A percentile compares a stretch with the other conserved stretches of the same genome.
Evolutionary conservation across 2,329 filamentous ascomycete species (phyloP).

Genomic region (Tolypocladium guangdongense): DNA sequence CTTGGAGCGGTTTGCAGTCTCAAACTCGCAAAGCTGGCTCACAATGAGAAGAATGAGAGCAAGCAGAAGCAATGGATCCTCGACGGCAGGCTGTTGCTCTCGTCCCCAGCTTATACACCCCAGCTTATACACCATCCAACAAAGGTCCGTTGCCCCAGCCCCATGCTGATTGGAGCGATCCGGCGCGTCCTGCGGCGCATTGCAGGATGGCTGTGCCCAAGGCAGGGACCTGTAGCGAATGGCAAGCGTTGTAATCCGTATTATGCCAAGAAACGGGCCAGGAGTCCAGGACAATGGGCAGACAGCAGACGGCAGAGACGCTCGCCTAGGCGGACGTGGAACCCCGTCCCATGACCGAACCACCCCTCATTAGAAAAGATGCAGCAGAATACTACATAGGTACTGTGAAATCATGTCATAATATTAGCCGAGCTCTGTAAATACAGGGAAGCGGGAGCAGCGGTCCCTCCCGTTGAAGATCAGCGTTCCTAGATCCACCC

Average conservation of each 20-base stretch:
- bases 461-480: neutral
- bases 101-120: no score
- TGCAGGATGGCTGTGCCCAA: no score
- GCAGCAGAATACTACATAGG: neutral
- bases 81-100: no score
- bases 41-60: no score
- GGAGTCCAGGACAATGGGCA: no score
- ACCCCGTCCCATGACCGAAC: neutral
- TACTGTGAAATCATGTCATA: neutral
- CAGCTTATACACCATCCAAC: neutral
- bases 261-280: no score
- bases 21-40: neutral
- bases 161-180: neutral
- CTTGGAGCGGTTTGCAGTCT: neutral
- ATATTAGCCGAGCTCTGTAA: neutral
- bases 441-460: neutral
- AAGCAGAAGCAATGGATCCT: neutral
- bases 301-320: neutral
- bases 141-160: neutral
- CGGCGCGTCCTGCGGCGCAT: no score
- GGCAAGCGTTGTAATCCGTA: no score
- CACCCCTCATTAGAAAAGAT: neutral
- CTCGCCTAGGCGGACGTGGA: neutral
- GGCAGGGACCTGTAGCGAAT: no score
- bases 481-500: neutral